These are phyloP conservation scores for Russula compacta DNA, from an alignment of 768 basidiomycete genomes.

Conservation along the genomic window DNA sequence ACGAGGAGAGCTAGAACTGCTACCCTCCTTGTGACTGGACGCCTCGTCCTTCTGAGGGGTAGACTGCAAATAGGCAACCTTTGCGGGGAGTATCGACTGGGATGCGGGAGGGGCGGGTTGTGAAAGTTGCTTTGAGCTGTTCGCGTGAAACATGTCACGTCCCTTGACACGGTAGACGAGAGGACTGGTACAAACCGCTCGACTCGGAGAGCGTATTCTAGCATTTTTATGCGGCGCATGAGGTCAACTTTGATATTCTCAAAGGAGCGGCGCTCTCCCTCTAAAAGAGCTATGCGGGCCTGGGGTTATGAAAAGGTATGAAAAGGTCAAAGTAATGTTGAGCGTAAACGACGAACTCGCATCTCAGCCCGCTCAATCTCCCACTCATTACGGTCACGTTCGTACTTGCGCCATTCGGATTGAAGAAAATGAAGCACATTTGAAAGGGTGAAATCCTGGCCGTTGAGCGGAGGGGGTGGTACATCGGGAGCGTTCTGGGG, in stretches of 20 bases:
- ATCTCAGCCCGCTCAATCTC: slow-evolving; percentile 99
- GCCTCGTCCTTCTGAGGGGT: slow-evolving; percentile 60
- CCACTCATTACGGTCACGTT: slow-evolving; percentile 99
- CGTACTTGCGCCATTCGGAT: slow-evolving; percentile 96
- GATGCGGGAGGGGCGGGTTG: slow-evolving; percentile 36
- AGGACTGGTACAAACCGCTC: slow-evolving; percentile 65
- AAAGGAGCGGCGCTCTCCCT: slow-evolving; percentile 93
- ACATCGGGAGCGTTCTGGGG: slow-evolving; percentile 44
- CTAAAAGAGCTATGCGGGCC: slow-evolving; percentile 95
- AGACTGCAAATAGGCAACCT: slow-evolving; percentile 53
- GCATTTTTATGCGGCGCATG: slow-evolving; percentile 96
- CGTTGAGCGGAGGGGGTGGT: slow-evolving; percentile 73
- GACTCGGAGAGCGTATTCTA: slow-evolving; percentile 93
- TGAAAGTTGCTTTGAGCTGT: slow-evolving; percentile 72
- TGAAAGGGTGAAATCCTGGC: slow-evolving; percentile 88
- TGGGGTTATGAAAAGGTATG: slow-evolving; percentile 27
- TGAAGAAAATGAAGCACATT: slow-evolving; percentile 95
- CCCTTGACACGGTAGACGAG: slow-evolving; percentile 10
- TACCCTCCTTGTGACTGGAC: slow-evolving; percentile 67
- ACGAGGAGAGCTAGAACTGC: slow-evolving; percentile 73
- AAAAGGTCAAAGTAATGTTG: slow-evolving; percentile 20
- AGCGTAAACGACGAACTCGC: slow-evolving; percentile 55
- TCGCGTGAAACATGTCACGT: slow-evolving; percentile 28
- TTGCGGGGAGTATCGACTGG: slow-evolving; percentile 53
- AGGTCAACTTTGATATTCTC: slow-evolving; percentile 96